A percentile compares a stretch with the other conserved stretches of the same genome.
Evolutionary conservation across 768 basidiomycete genomes (phyloP).

Genomic region (Lactifluus subvellereus): DNA sequence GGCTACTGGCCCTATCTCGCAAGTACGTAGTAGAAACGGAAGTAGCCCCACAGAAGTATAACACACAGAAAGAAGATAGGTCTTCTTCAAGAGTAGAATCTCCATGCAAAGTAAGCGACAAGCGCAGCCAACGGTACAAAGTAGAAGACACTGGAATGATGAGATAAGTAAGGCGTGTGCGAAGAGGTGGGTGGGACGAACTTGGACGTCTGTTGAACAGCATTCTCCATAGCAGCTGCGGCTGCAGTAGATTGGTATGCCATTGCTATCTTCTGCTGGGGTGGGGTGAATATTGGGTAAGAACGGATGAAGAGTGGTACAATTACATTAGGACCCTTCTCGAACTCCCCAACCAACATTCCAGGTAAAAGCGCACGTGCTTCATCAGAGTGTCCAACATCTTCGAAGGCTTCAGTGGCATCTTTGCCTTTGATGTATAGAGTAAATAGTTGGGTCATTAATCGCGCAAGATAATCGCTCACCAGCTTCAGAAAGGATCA

Average conservation of each 20-base stretch:
- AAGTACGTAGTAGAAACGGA: background rate
- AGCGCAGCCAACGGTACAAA: slow-evolving; percentile 40
- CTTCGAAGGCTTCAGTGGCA: slow-evolving; percentile 97
- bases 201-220: slow-evolving; percentile 25
- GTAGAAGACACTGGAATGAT: slow-evolving; percentile 32
- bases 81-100: slow-evolving; percentile 31
- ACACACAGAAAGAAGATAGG: background rate
- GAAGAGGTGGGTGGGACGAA: slow-evolving; percentile 6
- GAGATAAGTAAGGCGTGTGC: background rate
- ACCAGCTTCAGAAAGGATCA: slow-evolving; percentile 89
- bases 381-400: slow-evolving; percentile 99
- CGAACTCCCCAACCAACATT: slow-evolving; percentile 79
- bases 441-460: background rate
- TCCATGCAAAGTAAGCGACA: slow-evolving; percentile 44
- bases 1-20: background rate
- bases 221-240: slow-evolving; percentile 17
- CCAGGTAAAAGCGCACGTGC: slow-evolving; percentile 90
- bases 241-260: slow-evolving; percentile 11
- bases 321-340: slow-evolving; percentile 42
- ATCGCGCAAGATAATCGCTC: slow-evolving; percentile 29
- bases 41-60: slow-evolving; percentile 4
- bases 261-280: slow-evolving; percentile 16
- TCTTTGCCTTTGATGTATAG: slow-evolving; percentile 61
- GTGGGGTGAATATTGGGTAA: background rate
- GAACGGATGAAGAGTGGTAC: background rate